These are phyloP conservation scores for Steccherinum ochraceum DNA, from an alignment of 768 basidiomycete species.

Conservation along the genomic window DNA sequence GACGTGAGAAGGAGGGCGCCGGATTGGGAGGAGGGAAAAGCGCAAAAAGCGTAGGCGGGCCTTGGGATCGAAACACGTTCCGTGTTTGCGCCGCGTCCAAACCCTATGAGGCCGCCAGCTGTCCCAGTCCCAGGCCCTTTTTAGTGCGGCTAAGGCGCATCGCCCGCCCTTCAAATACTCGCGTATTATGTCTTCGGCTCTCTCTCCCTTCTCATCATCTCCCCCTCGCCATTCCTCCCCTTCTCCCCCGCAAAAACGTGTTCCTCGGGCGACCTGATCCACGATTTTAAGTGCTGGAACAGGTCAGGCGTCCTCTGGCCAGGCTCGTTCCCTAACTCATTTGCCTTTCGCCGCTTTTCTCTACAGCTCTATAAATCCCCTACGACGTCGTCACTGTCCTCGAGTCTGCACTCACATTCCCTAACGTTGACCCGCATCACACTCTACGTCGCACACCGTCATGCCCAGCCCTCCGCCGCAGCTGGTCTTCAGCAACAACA, in stretches of 20 bases:
- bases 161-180: constrained; percentile 43
- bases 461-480: constrained; percentile 36
- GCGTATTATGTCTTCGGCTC: constrained; percentile 23
- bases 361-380: not conserved
- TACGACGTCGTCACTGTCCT: not conserved
- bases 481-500: constrained; percentile 75
- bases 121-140: constrained; percentile 48
- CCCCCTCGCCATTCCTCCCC: constrained; percentile 17
- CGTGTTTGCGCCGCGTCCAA: constrained; percentile 58
- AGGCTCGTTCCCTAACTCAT: not conserved
- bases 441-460: constrained; percentile 13
- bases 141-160: constrained; percentile 31
- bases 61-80: constrained; percentile 69
- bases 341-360: not conserved
- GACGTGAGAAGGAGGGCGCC: too few species aligned
- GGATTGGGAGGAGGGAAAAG: too few species aligned
- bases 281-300: constrained; percentile 13
- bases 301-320: constrained; percentile 7
- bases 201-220: constrained; percentile 13
- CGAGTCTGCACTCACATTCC: constrained; percentile 2
- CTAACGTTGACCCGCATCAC: constrained; percentile 20
- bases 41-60: constrained; percentile 27
- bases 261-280: constrained; percentile 13
- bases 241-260: constrained; percentile 14
- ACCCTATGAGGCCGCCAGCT: constrained; percentile 45